Evolutionary conservation across 2,329 filamentous ascomycete genomes (phyloP).

Genomic region (Scortechinia acanthostroma): DNA sequence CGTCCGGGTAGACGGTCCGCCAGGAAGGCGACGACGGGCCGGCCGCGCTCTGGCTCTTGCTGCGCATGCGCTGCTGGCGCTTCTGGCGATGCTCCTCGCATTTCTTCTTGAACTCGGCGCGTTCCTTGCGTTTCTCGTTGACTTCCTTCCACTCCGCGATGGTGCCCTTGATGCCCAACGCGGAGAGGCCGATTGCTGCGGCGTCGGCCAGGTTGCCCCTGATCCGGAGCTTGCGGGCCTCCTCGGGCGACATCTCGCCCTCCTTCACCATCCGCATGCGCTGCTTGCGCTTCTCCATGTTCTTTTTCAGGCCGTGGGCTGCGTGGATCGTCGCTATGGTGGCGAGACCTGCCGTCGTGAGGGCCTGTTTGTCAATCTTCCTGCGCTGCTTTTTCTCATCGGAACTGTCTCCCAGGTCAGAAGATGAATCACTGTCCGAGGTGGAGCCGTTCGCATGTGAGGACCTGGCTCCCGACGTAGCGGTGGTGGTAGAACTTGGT

Average conservation of each 20-base stretch:
- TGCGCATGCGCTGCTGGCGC: constrained; percentile 32
- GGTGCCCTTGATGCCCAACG: constrained; percentile 48
- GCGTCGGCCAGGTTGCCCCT: constrained; percentile 49
- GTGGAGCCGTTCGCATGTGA: too few relatives aligned
- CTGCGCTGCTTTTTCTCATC: constrained; percentile 57
- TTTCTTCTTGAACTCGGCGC: constrained; percentile 38
- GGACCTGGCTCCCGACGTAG: too few relatives aligned
- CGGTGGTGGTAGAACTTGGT: too few relatives aligned
- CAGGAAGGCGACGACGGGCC: too few relatives aligned
- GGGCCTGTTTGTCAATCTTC: too few relatives aligned
- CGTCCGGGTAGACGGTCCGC: too few relatives aligned
- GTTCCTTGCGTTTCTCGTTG: constrained; percentile 37
- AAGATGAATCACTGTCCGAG: constrained; percentile 32
- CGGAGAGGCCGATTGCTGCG: constrained; percentile 49
- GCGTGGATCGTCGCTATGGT: constrained; percentile 53
- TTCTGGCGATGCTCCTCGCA: constrained; percentile 38
- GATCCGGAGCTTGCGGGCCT: constrained; percentile 48
- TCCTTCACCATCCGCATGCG: constrained; percentile 44
- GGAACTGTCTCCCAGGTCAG: constrained; percentile 44
- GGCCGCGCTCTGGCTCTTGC: too few relatives aligned
- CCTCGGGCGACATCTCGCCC: constrained; percentile 37
- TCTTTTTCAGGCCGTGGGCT: constrained; percentile 48
- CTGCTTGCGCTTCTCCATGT: constrained; percentile 45
- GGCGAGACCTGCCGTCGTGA: too few relatives aligned
- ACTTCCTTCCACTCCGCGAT: constrained; percentile 47